Evolutionary conservation across 2,329 filamentous ascomycete genomes (phyloP).

Genomic region (Cladosporium sp.): DNA sequence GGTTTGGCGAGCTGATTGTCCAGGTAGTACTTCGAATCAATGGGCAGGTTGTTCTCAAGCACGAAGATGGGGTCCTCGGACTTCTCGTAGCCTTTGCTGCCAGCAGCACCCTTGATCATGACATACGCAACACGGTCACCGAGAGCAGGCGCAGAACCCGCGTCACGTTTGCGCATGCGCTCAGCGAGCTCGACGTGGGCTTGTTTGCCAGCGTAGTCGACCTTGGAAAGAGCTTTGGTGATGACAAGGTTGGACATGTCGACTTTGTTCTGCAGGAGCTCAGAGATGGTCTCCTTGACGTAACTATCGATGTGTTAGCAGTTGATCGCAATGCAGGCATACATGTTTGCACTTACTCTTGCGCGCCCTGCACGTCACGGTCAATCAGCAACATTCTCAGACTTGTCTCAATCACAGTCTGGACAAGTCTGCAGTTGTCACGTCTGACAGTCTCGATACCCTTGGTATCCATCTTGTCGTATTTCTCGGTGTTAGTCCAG

Average conservation of each 20-base stretch:
- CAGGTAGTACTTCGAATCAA: constrained; percentile 97
- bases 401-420: constrained; percentile 96
- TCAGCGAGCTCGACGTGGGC: constrained; percentile 94
- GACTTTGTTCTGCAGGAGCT: constrained; percentile 93
- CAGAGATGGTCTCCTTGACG: constrained; percentile 93
- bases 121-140: constrained; percentile 98
- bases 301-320: constrained; percentile 64
- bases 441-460: constrained; percentile 97
- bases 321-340: constrained; percentile 8
- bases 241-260: constrained; percentile 99
- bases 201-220: constrained; percentile 87
- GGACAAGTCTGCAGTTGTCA: constrained; percentile 94
- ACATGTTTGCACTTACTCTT: constrained; percentile 68
- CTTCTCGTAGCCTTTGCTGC: constrained; percentile 93
- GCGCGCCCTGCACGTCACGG: constrained; percentile 82
- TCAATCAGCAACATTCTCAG: constrained; percentile 95
- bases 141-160: constrained; percentile 86
- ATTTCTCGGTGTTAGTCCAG: constrained; percentile 93
- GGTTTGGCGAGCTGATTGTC: constrained; percentile 98
- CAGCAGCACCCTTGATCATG: constrained; percentile 87
- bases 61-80: constrained; percentile 97
- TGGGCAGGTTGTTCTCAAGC: constrained; percentile 94
- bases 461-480: constrained; percentile 99
- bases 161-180: constrained; percentile 95
- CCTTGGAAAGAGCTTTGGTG: constrained; percentile 92